These are phyloP conservation scores for Sistotremastrum niveocremeum DNA, from an alignment of 768 basidiomycete genomes.

Conservation along the genomic window DNA sequence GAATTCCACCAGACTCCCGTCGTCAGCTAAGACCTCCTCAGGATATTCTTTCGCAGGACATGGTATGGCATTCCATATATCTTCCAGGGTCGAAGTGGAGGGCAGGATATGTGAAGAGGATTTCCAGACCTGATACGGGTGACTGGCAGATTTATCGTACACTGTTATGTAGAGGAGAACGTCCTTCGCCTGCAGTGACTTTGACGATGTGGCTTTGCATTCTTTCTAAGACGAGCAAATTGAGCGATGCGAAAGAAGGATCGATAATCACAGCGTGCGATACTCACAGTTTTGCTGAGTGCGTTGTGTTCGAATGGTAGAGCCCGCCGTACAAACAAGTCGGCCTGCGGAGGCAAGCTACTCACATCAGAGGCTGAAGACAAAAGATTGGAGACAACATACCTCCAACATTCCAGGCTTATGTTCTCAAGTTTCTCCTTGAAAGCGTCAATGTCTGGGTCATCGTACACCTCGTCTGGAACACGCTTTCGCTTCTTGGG, in stretches of 20 bases:
- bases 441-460: slow-evolving; percentile 33
- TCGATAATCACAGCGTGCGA: background rate
- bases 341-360: slow-evolving; percentile 40
- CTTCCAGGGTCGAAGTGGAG: slow-evolving; percentile 60
- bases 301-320: slow-evolving; percentile 58
- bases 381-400: slow-evolving; percentile 12
- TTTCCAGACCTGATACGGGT: slow-evolving; percentile 28
- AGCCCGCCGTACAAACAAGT: slow-evolving; percentile 47
- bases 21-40: slow-evolving; percentile 22
- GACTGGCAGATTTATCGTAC: slow-evolving; percentile 48
- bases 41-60: slow-evolving; percentile 48
- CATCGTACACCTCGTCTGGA: slow-evolving; percentile 25
- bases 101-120: slow-evolving; percentile 55
- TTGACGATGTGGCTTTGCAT: background rate
- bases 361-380: background rate
- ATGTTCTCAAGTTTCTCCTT: slow-evolving; percentile 38
- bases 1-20: slow-evolving; percentile 22
- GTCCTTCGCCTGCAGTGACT: slow-evolving; percentile 13
- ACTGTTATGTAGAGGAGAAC: slow-evolving; percentile 48
- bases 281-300: slow-evolving; percentile 27
- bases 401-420: slow-evolving; percentile 51
- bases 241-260: slow-evolving; percentile 5
- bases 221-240: background rate
- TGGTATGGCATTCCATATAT: slow-evolving; percentile 44
- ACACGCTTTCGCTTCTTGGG: slow-evolving; percentile 23